Base-by-base conservation (phyloP, 2,329 filamentous ascomycete genomes). In the Aspergillus sp. region DNA sequence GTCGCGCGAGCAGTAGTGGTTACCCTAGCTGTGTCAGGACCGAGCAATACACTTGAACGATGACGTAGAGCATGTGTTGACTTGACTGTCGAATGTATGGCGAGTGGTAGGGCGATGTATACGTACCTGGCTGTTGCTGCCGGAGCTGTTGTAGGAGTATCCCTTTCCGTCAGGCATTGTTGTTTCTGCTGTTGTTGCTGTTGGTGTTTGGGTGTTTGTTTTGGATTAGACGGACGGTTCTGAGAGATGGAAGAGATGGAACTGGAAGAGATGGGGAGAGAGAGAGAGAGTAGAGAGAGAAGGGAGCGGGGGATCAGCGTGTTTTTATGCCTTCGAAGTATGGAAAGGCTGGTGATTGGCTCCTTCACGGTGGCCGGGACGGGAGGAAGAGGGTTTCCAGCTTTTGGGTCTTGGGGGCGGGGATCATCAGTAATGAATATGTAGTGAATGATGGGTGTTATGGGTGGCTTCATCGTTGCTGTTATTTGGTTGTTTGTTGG, bases 1-100 rank as follows among this genome's bases (percentile, higher is more conserved):
- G 74, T 87, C 84, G 35, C 87, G 85, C 45, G 81, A 73, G 73
- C 86, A 88, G 68, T 85, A 90, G 76, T 86, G 83, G 74, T 90
- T 90, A 61, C 87, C 87, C 86, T 89, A 4, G 27, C 27, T 4
- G 27, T 31, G 27, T 31, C 8, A 31, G 27, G 9, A 31, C 27
- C 27, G 9, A 31, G 9, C 27, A 31, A 31, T 31, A 3, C 8
- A 31, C 9, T 11, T 9, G 8, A 31, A 31, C 27, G 9, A 31
- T 31, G 27, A 31, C 55, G 9, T 14, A 4, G 37, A 7, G 5
- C 19, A 21, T 21, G 19, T 21, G 19, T 21, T 21, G 19, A 3
- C 19, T 21, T 21, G 19, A 3, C 19, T 21, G 19, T 21, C 3
- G 19, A 21, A 21, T 21, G 19, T 21, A 21, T 21, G n/a, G 3